Evolutionary conservation across 2,329 filamentous ascomycete genomes (phyloP).

Genomic region (Paecilomyces variotii): DNA sequence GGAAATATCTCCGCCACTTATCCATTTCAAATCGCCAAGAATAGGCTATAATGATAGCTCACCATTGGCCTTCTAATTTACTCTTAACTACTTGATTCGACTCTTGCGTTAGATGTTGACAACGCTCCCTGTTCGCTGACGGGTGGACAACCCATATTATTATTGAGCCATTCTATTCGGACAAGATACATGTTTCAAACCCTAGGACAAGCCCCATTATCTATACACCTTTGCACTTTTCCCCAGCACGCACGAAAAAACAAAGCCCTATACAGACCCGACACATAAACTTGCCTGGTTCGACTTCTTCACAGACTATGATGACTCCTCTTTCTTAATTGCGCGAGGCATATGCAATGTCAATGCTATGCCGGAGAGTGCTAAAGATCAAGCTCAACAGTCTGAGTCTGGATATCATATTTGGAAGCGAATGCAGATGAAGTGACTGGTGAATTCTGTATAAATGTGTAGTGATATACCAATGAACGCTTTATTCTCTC

Average conservation of each 20-base stretch:
- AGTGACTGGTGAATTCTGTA: not conserved
- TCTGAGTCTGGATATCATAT: constrained; percentile 15
- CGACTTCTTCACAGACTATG: constrained; percentile 11
- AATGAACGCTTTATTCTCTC: not conserved
- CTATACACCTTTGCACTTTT: too few relatives aligned
- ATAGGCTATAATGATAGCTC: too few relatives aligned
- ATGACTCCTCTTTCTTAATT: constrained; percentile 17
- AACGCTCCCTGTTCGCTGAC: too few relatives aligned
- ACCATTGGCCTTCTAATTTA: too few relatives aligned
- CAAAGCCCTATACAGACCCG: not conserved
- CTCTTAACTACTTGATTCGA: too few relatives aligned
- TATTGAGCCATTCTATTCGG: too few relatives aligned
- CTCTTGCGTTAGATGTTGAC: too few relatives aligned
- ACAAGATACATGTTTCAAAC: too few relatives aligned
- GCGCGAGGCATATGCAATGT: constrained; percentile 12
- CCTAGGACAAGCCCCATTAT: too few relatives aligned
- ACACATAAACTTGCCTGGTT: not conserved
- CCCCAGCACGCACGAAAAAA: not conserved
- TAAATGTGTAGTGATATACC: not conserved
- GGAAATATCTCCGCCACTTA: too few relatives aligned
- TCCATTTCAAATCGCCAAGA: too few relatives aligned
- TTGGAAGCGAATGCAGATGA: not conserved
- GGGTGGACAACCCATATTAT: too few relatives aligned
- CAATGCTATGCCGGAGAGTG: constrained; percentile 12
- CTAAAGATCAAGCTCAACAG: constrained; percentile 25